Conservation (phyloP, 352 stramenopile species). For the Phytophthora boehmeriae region DNA sequence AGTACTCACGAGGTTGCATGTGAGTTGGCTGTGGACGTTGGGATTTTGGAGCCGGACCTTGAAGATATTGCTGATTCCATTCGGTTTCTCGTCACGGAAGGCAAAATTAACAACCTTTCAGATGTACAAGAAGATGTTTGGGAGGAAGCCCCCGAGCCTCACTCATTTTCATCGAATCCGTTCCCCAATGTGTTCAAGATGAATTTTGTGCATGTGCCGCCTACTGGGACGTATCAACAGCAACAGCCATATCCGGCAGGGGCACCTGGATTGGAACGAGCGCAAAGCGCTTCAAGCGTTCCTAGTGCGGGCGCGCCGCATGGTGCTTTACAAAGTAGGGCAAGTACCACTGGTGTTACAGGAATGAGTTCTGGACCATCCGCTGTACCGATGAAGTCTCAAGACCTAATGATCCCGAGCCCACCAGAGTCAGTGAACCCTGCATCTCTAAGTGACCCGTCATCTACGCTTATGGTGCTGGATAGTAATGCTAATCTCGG, state of each 20-base stretch:
- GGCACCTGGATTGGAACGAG: constrained; percentile 24
- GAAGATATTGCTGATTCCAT: constrained; percentile 96
- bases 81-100: constrained; percentile 83
- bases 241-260: constrained; percentile 37
- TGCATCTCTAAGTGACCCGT: constrained; percentile 32
- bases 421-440: constrained; percentile 26
- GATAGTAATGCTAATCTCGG: constrained; percentile 23
- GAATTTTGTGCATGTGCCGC: constrained; percentile 55
- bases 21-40: constrained; percentile 94
- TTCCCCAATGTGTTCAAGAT: constrained; percentile 86
- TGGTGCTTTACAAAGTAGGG: constrained; percentile 23
- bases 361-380: constrained; percentile 6
- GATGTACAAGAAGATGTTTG: constrained; percentile 82
- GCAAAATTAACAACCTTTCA: constrained; percentile 86
- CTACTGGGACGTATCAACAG: constrained; percentile 27
- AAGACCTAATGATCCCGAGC: constrained; percentile 17
- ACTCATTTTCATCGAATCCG: constrained; percentile 80
- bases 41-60: constrained; percentile 91
- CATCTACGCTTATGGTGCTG: constrained; percentile 41
- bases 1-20: constrained; percentile 94
- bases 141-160: constrained; percentile 86
- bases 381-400: constrained; percentile 11
- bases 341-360: constrained; percentile 19
- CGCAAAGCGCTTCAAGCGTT: constrained; percentile 24
- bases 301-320: constrained; percentile 16